A percentile compares a stretch with the other conserved stretches of the same genome.
phyloP scores from a whole-genome alignment of 805 yeast genomes.

The Kuraishia hungarica region DNA sequence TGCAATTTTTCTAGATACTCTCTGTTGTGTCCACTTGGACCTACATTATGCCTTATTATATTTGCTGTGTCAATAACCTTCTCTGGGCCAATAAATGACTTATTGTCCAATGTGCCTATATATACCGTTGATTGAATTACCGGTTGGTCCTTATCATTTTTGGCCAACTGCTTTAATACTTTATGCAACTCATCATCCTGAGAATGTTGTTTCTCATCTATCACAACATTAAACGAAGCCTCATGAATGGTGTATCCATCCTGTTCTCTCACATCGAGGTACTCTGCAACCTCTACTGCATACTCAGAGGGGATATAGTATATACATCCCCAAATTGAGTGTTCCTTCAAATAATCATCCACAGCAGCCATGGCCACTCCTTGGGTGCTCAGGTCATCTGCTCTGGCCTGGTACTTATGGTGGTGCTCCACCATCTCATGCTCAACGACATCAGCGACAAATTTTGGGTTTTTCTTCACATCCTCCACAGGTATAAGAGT shows the following conservation, averaged over 20 bases:
- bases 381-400: neutral
- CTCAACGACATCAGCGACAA: constrained; percentile 31
- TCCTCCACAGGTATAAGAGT: constrained; percentile 62
- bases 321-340: constrained; percentile 72
- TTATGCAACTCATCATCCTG: constrained; percentile 13
- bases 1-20: constrained; percentile 59
- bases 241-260: constrained; percentile 75
- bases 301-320: constrained; percentile 65
- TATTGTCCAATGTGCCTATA: constrained; percentile 76
- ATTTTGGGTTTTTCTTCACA: constrained; percentile 29
- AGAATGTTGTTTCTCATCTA: constrained; percentile 8
- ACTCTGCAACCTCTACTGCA: constrained; percentile 52
- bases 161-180: constrained; percentile 19
- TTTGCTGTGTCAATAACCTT: constrained; percentile 46
- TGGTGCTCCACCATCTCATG: constrained; percentile 14
- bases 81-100: constrained; percentile 84
- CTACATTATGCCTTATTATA: constrained; percentile 46
- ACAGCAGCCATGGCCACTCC: neutral
- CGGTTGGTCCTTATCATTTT: constrained; percentile 26
- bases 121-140: constrained; percentile 56
- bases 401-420: constrained; percentile 7
- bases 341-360: constrained; percentile 16
- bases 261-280: constrained; percentile 78
- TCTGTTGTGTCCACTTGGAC: constrained; percentile 77
- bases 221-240: constrained; percentile 51